Percentiles rank a stretch among this genome's conserved stretches.
Conservation (phyloP, 306 rosid species). For the Pueraria montana region DNA sequence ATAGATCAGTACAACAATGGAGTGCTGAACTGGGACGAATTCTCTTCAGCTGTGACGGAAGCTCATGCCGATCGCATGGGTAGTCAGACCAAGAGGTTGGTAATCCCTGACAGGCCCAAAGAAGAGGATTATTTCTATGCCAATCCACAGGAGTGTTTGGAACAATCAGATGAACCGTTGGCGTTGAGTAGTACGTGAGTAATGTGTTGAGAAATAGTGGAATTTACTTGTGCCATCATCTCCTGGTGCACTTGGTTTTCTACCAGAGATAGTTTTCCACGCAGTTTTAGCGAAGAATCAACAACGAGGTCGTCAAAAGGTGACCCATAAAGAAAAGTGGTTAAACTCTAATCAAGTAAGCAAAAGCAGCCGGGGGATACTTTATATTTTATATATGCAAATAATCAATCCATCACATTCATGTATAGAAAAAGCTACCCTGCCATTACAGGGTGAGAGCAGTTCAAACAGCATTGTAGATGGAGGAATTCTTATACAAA, state of each 20-base stretch:
- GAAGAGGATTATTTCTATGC: constrained; percentile 97
- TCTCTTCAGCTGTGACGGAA: constrained; percentile 83
- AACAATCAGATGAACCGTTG: constrained; percentile 59
- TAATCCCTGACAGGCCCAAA: constrained; percentile 85
- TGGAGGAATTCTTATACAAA: constrained; percentile 63
- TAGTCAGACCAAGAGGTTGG: constrained; percentile 70
- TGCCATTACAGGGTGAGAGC: constrained; percentile 86
- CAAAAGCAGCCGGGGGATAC: constrained; percentile 57
- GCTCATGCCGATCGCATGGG: constrained; percentile 91
- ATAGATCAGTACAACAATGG: constrained; percentile 77
- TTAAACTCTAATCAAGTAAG: constrained; percentile 53
- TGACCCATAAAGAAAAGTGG: constrained; percentile 51
- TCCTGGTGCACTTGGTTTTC: constrained; percentile 61
- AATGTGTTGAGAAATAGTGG: constrained; percentile 47
- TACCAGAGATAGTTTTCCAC: constrained; percentile 56
- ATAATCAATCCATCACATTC: constrained; percentile 65
- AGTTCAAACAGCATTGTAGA: constrained; percentile 68
- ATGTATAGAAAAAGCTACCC: constrained; percentile 93
- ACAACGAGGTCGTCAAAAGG: constrained; percentile 26
- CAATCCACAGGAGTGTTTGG: constrained; percentile 93
- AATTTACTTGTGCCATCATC: constrained; percentile 51
- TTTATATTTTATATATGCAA: constrained; percentile 62
- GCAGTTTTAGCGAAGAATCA: constrained; percentile 49
- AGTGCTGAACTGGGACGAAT: constrained; percentile 76
- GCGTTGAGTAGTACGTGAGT: constrained; percentile 68